Percentiles rank a stretch among this genome's conserved stretches.
Evolutionary conservation across 2,329 filamentous ascomycete genomes (phyloP).

Genomic region (Alternaria sp.): DNA sequence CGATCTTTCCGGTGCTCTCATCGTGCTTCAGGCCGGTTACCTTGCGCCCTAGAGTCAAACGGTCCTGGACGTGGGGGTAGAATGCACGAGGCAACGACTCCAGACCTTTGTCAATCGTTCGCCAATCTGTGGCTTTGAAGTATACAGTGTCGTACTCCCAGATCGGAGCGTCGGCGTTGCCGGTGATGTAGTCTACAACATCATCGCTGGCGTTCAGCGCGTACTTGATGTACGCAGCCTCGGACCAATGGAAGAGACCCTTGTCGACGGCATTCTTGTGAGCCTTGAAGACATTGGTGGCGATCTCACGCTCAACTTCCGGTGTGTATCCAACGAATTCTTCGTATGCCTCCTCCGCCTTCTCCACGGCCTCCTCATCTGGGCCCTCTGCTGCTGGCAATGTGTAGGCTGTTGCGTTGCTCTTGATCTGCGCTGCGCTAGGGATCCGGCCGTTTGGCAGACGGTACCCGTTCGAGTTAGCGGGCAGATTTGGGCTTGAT

Average conservation of each 20-base stretch:
- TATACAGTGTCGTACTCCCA: conserved; percentile 60
- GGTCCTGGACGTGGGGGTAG: conserved; percentile 64
- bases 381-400: conserved; percentile 20
- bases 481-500: conserved; percentile 60
- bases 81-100: conserved; percentile 68
- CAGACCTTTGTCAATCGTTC: conserved; percentile 68
- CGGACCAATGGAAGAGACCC: conserved; percentile 69
- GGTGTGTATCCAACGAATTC: conserved; percentile 27
- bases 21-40: conserved; percentile 65
- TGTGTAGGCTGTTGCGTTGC: conserved; percentile 31
- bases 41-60: conserved; percentile 62
- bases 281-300: conserved; percentile 57
- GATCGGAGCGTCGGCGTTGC: conserved; percentile 54
- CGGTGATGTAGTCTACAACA: conserved; percentile 53
- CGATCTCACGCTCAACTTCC: conserved; percentile 48
- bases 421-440: conserved; percentile 35
- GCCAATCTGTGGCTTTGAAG: conserved; percentile 65
- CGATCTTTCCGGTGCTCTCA: conserved; percentile 59
- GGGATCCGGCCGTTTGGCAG: conserved; percentile 44
- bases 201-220: conserved; percentile 64
- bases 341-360: conserved; percentile 27
- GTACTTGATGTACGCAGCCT: conserved; percentile 67
- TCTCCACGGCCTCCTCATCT: conserved; percentile 25
- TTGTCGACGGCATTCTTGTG: conserved; percentile 61
- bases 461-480: conserved; percentile 43